phyloP scores from a whole-genome alignment of 2,329 filamentous ascomycete species.

The Truncatella angustata region DNA sequence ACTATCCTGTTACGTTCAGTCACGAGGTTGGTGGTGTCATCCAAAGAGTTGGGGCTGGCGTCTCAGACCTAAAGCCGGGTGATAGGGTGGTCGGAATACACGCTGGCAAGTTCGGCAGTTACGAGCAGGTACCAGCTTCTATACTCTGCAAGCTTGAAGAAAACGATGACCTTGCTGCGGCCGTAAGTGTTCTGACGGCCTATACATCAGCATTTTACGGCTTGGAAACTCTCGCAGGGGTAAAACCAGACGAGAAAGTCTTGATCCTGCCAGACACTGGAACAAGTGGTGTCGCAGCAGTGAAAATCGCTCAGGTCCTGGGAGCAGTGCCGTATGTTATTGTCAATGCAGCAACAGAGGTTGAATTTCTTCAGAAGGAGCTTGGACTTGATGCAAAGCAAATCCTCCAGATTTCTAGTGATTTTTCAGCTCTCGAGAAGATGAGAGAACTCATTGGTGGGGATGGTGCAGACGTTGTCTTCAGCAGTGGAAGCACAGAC shows the following conservation, averaged over 20 bases:
- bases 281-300: constrained; percentile 17
- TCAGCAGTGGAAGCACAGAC: constrained; percentile 14
- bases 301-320: constrained; percentile 15
- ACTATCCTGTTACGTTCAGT: constrained; percentile 20
- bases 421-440: constrained; percentile 4
- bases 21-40: constrained; percentile 24
- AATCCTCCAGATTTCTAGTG: constrained; percentile 7
- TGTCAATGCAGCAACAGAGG: constrained; percentile 13
- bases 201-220: constrained; percentile 21
- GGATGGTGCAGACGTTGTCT: constrained; percentile 18
- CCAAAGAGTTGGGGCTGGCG: constrained; percentile 15
- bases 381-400: constrained; percentile 13
- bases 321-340: constrained; percentile 19
- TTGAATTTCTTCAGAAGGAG: constrained; percentile 9
- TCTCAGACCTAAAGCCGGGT: constrained; percentile 16
- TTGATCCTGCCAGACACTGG: constrained; percentile 20
- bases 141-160: constrained; percentile 17
- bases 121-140: constrained; percentile 14
- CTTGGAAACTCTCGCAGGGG: constrained; percentile 19
- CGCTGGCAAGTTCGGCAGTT: constrained; percentile 18
- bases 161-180: constrained; percentile 12
- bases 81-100: constrained; percentile 24
- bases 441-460: constrained; percentile 11
- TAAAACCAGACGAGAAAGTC: constrained; percentile 19
- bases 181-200: constrained; percentile 13